These are phyloP conservation scores for Blastobotrys malaysiensis DNA, from an alignment of 1,139 yeast species.

Conservation along the genomic window DNA sequence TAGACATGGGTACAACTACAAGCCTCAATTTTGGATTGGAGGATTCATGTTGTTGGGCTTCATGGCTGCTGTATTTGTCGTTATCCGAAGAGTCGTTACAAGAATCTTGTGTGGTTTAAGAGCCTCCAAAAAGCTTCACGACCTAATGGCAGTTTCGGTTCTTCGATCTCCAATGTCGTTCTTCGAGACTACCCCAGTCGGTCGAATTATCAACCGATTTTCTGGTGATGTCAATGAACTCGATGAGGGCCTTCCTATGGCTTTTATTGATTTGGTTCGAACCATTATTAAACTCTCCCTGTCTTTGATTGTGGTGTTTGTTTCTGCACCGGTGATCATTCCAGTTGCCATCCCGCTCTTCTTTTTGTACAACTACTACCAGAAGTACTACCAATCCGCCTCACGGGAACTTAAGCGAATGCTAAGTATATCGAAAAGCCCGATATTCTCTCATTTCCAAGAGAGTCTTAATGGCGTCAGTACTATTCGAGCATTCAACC, in stretches of 20 bases:
- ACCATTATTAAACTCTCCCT: constrained; percentile 55
- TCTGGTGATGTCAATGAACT: constrained; percentile 64
- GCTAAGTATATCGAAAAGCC: constrained; percentile 71
- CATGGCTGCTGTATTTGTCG: constrained; percentile 50
- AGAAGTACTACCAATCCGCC: constrained; percentile 73
- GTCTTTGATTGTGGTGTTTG: constrained; percentile 59
- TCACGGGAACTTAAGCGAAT: constrained; percentile 76
- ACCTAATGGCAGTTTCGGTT: constrained; percentile 71
- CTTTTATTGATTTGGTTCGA: constrained; percentile 42
- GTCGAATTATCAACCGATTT: constrained; percentile 66
- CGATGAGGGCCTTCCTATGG: constrained; percentile 52
- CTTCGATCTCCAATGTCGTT: constrained; percentile 70
- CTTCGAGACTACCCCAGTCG: constrained; percentile 64
- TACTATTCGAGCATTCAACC: constrained; percentile 58
- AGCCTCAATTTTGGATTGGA: constrained; percentile 59
- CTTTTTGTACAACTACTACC: constrained; percentile 71
- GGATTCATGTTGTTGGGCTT: constrained; percentile 68
- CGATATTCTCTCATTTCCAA: constrained; percentile 72
- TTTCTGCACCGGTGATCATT: constrained; percentile 63
- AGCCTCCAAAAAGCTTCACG: constrained; percentile 75
- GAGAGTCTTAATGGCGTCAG: constrained; percentile 69
- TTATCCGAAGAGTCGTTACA: constrained; percentile 59
- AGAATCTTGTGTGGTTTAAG: constrained; percentile 78
- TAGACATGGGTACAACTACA: constrained; percentile 58
- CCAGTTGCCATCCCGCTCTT: constrained; percentile 42